These are phyloP conservation scores for Triticum aestivum DNA, from an alignment of 176 grass and related monocot species.

Conservation along the genomic window DNA sequence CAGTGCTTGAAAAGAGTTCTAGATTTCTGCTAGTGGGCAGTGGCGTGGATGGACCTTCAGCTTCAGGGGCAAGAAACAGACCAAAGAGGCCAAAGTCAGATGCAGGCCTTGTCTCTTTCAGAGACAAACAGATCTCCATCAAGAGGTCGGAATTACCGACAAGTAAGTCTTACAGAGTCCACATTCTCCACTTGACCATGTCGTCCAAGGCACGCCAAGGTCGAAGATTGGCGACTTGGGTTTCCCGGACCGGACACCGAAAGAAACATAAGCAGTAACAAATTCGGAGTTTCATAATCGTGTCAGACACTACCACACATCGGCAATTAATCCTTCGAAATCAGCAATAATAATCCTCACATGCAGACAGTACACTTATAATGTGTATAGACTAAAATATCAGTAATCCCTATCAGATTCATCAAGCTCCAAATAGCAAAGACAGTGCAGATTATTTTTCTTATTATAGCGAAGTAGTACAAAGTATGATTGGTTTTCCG, in stretches of 20 bases:
- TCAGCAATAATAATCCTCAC: neutral
- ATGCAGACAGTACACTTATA: neutral
- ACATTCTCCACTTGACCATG: conserved; percentile 32
- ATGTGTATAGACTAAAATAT: too few relatives aligned
- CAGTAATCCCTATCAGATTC: neutral
- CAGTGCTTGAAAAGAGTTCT: neutral
- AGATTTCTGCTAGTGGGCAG: neutral
- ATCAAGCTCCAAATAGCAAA: neutral
- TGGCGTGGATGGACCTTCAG: neutral
- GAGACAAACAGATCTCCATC: conserved; percentile 28
- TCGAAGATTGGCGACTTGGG: neutral
- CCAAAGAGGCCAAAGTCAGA: neutral
- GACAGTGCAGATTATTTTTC: too few relatives aligned
- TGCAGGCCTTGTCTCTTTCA: neutral
- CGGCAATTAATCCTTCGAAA: neutral
- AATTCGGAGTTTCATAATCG: too few relatives aligned
- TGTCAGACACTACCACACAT: too few relatives aligned
- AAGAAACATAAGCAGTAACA: neutral
- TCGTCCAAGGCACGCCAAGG: conserved; percentile 37
- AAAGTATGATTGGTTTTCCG: neutral
- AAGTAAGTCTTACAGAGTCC: conserved; percentile 34
- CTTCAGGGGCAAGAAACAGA: neutral
- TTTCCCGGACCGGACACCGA: conserved; percentile 8
- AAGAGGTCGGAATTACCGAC: conserved; percentile 17
- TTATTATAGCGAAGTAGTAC: neutral